Evolutionary conservation across 352 stramenopile genomes (phyloP), one percentile per base, ranked within the genome.

Genomic region (Elongisporangium prolatum): DNA sequence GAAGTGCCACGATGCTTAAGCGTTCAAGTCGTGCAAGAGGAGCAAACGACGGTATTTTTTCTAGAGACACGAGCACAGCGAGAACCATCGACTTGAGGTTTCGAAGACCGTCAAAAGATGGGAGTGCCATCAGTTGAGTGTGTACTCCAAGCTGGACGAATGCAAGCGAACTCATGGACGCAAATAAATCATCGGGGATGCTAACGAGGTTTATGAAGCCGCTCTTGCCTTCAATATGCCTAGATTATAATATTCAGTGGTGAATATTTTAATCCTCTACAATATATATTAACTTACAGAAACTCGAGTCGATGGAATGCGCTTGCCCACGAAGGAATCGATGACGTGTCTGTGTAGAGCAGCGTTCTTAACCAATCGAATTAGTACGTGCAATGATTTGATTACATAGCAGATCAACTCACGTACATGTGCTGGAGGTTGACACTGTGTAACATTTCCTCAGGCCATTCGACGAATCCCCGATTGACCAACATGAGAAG

Each of bases 381-480:
- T 18, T 20, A 56, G 28, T 38, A 16, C 48, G 14, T 20, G 37
- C 17, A 4, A 38, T 21, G 24, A 34, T 22, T 22, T 22, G 14
- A n/a, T 11, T n/a, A n/a, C n/a, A 17, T 20, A 38, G 14, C 18
- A n/a, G 4, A 8, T 9, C 13, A 17, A 40, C 1, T 10, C 3
- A 55, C 66, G 47, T 69, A 84, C 77, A 87, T 57, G 54, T 74
- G 62, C n/a, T 69, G 65, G 4, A 87, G 63, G 0, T 72, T 54
- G 2, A 7, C n/a, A 18, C 77, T 83, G 8, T 16, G 21, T 6
- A 47, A 52, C 18, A 87, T 59, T 4, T 73, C 59, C 0, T 78
- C 61, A 1, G 72, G 72, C 28, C 65, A 57, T 5, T 56, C 34
- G 0, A 22, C 37, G 0, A 80, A 34, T 13, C 66, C 37, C n/a